Evolutionary conservation across 2,329 filamentous ascomycete species (phyloP).

Genomic region (Chrysosporium keratinophilum): DNA sequence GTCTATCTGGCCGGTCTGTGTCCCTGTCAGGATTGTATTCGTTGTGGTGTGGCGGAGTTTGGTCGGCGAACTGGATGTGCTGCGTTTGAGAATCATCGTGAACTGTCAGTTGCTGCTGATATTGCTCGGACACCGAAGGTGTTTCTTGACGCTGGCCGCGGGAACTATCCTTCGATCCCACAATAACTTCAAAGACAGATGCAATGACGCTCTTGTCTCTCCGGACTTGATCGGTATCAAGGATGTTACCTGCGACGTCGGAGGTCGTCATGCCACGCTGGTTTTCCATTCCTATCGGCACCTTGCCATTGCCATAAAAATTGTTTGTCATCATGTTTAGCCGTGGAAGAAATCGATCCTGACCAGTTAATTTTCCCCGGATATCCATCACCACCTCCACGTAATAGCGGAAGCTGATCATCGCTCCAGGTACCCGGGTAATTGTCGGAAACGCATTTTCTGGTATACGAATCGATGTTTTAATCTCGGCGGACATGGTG

Average conservation of each 20-base stretch:
- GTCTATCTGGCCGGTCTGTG: background rate
- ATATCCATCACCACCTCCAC: conserved; percentile 88
- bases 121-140: conserved; percentile 23
- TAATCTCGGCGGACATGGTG: conserved; percentile 68
- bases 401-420: conserved; percentile 92
- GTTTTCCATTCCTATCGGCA: conserved; percentile 25
- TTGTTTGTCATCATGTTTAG: conserved; percentile 43
- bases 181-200: conserved; percentile 72
- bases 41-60: background rate
- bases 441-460: conserved; percentile 91
- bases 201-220: conserved; percentile 88
- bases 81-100: conserved; percentile 5
- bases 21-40: background rate
- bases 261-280: conserved; percentile 28
- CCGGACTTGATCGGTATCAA: conserved; percentile 76
- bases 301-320: conserved; percentile 33
- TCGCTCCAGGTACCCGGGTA: conserved; percentile 73
- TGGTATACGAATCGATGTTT: conserved; percentile 72
- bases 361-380: conserved; percentile 71
- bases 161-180: conserved; percentile 73
- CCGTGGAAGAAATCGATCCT: conserved; percentile 54
- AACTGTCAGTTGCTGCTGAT: background rate
- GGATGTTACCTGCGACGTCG: conserved; percentile 51
- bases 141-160: conserved; percentile 36
- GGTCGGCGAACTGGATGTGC: conserved; percentile 1